Evolutionary conservation across 768 basidiomycete species (phyloP).

Genomic region (Pholiota molesta): DNA sequence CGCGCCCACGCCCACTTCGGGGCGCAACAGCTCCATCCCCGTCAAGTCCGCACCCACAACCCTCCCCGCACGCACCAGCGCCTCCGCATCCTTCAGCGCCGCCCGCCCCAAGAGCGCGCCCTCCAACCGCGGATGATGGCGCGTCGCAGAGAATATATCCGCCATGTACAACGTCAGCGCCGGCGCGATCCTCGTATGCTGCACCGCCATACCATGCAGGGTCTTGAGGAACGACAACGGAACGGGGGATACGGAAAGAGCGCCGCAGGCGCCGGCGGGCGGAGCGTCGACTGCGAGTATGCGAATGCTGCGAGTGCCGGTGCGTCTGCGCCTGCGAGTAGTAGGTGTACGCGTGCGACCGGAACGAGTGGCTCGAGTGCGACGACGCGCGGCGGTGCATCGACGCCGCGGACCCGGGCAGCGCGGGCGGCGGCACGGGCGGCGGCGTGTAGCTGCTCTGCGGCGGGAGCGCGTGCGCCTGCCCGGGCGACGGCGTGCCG

Average conservation of each 20-base stretch:
- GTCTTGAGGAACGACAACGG: slow-evolving; percentile 33
- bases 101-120: slow-evolving; percentile 61
- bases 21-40: slow-evolving; percentile 57
- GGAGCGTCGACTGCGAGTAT: background rate
- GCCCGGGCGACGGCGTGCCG: slow-evolving; percentile 27
- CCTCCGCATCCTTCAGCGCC: slow-evolving; percentile 64
- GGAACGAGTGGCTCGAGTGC: background rate
- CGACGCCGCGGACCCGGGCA: background rate
- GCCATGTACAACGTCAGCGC: slow-evolving; percentile 64
- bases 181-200: slow-evolving; percentile 49
- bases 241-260: slow-evolving; percentile 16
- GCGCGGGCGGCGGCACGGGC: background rate
- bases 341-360: background rate
- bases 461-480: slow-evolving; percentile 26
- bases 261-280: background rate
- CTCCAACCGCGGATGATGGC: slow-evolving; percentile 72
- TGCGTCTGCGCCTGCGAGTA: background rate
- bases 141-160: slow-evolving; percentile 73
- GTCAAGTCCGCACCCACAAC: slow-evolving; percentile 65
- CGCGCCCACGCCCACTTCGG: background rate
- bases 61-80: slow-evolving; percentile 66
- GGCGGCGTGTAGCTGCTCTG: slow-evolving; percentile 27
- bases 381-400: background rate
- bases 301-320: background rate
- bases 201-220: slow-evolving; percentile 30